Conservation (phyloP, 495 filamentous ascomycete genomes). For the Daldinia concentrica region DNA sequence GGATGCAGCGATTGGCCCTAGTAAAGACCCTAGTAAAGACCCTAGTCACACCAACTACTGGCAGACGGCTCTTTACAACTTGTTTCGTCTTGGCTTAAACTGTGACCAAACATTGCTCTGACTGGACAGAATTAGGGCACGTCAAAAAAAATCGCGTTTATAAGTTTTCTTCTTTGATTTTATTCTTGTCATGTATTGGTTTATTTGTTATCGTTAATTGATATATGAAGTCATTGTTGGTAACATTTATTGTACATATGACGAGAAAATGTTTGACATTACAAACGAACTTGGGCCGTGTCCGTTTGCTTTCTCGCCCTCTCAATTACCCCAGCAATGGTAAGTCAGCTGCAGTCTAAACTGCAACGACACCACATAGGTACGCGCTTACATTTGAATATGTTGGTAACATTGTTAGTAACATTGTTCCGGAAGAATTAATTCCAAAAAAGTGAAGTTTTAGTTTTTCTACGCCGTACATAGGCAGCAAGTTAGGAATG, state of each 20-base stretch:
- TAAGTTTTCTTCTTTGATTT: conserved; percentile 10
- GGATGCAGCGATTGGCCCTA: conserved; percentile 32
- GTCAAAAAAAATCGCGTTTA: conserved; percentile 1
- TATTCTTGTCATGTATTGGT: neutral
- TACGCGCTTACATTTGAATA: neutral
- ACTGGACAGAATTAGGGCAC: conserved; percentile 7
- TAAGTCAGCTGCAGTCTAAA: neutral
- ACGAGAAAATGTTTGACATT: conserved; percentile 12
- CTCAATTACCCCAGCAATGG: neutral
- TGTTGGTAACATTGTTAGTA: conserved; percentile 12
- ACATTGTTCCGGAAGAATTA: conserved; percentile 28
- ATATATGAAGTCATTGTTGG: conserved; percentile 9
- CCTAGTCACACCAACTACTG: conserved; percentile 6
- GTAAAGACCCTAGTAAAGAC: conserved; percentile 1
- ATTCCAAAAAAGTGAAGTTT: conserved; percentile 14
- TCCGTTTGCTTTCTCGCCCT: neutral
- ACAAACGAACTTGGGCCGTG: conserved; percentile 12
- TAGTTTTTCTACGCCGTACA: conserved; percentile 18
- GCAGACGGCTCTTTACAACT: conserved; percentile 38
- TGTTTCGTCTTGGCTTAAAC: conserved; percentile 49
- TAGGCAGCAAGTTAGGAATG: conserved; percentile 9
- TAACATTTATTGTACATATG: conserved; percentile 4
- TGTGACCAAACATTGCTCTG: conserved; percentile 30
- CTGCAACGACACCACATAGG: neutral
- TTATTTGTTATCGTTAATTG: conserved; percentile 1